Evolutionary conservation across 495 filamentous ascomycete genomes (phyloP).

Genomic region (Chaetomidium leptoderma): DNA sequence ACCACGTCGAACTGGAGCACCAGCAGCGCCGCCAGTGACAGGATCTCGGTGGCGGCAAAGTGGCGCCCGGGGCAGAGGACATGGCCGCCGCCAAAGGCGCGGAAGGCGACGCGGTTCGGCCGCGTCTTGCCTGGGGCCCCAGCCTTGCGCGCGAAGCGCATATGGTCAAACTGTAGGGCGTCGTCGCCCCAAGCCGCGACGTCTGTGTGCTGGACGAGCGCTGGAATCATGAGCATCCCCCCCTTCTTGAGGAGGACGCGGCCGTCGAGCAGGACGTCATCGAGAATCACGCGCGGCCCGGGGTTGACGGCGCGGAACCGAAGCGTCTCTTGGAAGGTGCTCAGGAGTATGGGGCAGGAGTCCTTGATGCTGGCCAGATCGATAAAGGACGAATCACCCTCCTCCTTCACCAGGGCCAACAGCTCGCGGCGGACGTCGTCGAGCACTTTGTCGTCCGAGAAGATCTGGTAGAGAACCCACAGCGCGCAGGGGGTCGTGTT

Average conservation of each 20-base stretch:
- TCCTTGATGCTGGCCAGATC: slow-evolving; percentile 18
- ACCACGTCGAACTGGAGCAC: slow-evolving; percentile 39
- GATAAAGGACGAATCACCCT: slow-evolving; percentile 9
- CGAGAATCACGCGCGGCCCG: slow-evolving; percentile 23
- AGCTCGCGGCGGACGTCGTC: slow-evolving; percentile 26
- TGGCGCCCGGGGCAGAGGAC: slow-evolving; percentile 35
- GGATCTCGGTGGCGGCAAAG: slow-evolving; percentile 35
- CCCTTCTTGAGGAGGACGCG: slow-evolving; percentile 34
- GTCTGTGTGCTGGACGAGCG: slow-evolving; percentile 28
- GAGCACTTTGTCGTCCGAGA: slow-evolving; percentile 22
- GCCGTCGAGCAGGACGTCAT: slow-evolving; percentile 30
- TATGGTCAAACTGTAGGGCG: slow-evolving; percentile 28
- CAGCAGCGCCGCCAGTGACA: slow-evolving; percentile 35
- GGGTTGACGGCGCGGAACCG: slow-evolving; percentile 24
- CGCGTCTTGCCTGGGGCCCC: neutral
- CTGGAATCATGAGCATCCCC: slow-evolving; percentile 30
- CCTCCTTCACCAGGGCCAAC: slow-evolving; percentile 11
- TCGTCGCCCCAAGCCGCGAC: slow-evolving; percentile 28
- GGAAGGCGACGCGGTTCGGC: slow-evolving; percentile 33
- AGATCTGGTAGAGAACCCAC: slow-evolving; percentile 21
- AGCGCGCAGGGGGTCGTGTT: slow-evolving; percentile 24
- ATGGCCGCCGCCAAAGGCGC: slow-evolving; percentile 33
- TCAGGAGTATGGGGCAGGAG: slow-evolving; percentile 26
- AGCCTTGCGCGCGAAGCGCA: slow-evolving; percentile 23
- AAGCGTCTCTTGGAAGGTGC: slow-evolving; percentile 29